phyloP scores from a whole-genome alignment of 2,329 filamentous ascomycete genomes.

The Talaromyces pinophilus region DNA sequence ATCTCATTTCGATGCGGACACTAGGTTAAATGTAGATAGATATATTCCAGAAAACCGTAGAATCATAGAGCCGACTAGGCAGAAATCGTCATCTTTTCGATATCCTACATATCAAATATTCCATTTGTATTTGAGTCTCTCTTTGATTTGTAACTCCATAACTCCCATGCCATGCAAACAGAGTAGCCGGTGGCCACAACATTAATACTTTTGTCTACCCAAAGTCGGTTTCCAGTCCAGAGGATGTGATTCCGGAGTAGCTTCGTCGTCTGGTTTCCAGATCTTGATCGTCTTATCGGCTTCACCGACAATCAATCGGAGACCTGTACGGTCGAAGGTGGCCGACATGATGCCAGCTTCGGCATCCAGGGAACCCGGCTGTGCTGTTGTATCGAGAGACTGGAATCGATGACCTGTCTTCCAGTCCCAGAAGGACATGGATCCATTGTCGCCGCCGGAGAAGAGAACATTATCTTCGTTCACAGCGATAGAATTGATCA shows the following conservation, averaged over 20 bases:
- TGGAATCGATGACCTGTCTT: conserved; percentile 94
- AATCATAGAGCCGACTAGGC: not conserved
- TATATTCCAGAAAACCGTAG: not conserved
- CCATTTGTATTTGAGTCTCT: conserved; percentile 1
- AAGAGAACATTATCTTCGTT: conserved; percentile 96
- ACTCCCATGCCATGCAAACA: conserved; percentile 35
- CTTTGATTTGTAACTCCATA: conserved; percentile 23
- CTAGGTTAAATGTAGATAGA: not conserved
- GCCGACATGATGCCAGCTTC: conserved; percentile 94
- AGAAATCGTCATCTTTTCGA: not conserved
- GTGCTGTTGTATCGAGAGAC: conserved; percentile 82
- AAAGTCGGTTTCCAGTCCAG: conserved; percentile 87
- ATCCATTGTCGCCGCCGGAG: conserved; percentile 92
- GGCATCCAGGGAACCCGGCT: conserved; percentile 90
- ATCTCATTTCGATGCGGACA: not conserved
- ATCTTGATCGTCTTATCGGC: conserved; percentile 98
- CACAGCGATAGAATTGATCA: conserved; percentile 90
- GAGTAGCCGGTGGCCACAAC: conserved; percentile 7
- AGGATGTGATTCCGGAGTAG: conserved; percentile 87
- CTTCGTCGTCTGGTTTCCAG: conserved; percentile 91
- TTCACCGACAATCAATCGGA: conserved; percentile 90
- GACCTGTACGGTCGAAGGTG: conserved; percentile 84
- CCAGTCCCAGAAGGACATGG: conserved; percentile 98
- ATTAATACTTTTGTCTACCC: conserved; percentile 71
- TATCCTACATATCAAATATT: not conserved